Percentiles rank a stretch among this genome's conserved stretches.
These are phyloP conservation scores for Backusella parvicylindrica DNA, from an alignment of 192 early-diverging fungal species.

Conservation along the genomic window DNA sequence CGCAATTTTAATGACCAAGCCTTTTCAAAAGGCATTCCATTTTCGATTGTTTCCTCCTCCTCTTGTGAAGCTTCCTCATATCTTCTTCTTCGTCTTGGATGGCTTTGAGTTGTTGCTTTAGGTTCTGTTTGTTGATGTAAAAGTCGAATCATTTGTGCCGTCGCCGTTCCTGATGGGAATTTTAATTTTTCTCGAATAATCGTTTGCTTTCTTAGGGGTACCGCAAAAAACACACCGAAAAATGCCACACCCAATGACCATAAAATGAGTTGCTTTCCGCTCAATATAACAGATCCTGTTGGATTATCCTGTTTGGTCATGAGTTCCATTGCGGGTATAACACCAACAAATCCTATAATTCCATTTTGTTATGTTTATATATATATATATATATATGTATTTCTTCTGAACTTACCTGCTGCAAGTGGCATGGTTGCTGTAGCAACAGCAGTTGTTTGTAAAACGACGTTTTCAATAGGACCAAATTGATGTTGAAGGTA, in stretches of 20 bases:
- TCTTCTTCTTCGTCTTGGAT: slow-evolving; percentile 24
- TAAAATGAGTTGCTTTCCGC: slow-evolving; percentile 47
- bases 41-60: too few species aligned
- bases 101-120: slow-evolving; percentile 10
- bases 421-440: slow-evolving; percentile 83
- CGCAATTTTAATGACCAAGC: slow-evolving; percentile 59
- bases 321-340: slow-evolving; percentile 76
- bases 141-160: slow-evolving; percentile 80
- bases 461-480: slow-evolving; percentile 80
- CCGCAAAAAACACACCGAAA: slow-evolving; percentile 88
- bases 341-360: slow-evolving; percentile 74
- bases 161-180: slow-evolving; percentile 85
- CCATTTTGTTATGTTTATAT: neutral
- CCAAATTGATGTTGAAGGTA: slow-evolving; percentile 52
- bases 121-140: slow-evolving; percentile 46
- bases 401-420: slow-evolving; percentile 33
- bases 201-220: slow-evolving; percentile 73
- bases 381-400: neutral
- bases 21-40: slow-evolving; percentile 34
- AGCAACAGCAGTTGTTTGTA: slow-evolving; percentile 80
- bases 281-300: slow-evolving; percentile 49
- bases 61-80: neutral
- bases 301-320: slow-evolving; percentile 58
- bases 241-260: slow-evolving; percentile 79
- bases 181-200: slow-evolving; percentile 78